A percentile compares a stretch with the other conserved stretches of the same genome.
phyloP scores from a whole-genome alignment of 805 yeast species.

The Ogataea naganishii region DNA sequence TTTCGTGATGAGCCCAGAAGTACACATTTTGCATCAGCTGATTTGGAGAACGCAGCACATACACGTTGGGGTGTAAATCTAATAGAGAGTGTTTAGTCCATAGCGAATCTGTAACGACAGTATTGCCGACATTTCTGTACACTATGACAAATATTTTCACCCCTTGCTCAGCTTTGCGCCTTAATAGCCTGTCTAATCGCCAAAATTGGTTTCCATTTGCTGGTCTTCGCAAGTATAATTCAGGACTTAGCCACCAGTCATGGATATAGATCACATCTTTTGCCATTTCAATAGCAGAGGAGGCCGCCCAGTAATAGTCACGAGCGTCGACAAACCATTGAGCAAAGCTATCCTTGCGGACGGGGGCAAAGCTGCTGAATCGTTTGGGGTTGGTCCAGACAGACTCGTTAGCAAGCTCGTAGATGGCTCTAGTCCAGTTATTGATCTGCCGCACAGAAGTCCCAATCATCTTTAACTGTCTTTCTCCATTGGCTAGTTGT shows the following conservation, averaged over 20 bases:
- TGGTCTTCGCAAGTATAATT: slow-evolving; percentile 85
- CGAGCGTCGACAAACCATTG: slow-evolving; percentile 94
- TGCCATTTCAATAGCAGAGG: slow-evolving; percentile 89
- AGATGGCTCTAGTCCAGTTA: slow-evolving; percentile 70
- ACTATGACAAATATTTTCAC: slow-evolving; percentile 88
- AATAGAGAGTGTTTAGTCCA: slow-evolving; percentile 93
- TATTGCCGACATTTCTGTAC: slow-evolving; percentile 88
- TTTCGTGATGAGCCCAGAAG: slow-evolving; percentile 99
- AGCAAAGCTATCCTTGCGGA: slow-evolving; percentile 75
- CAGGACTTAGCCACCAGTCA: slow-evolving; percentile 99
- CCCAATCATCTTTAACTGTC: slow-evolving; percentile 67
- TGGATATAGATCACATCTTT: slow-evolving; percentile 88
- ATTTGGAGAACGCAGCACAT: slow-evolving; percentile 89
- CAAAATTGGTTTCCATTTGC: slow-evolving; percentile 92
- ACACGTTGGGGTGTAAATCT: slow-evolving; percentile 77
- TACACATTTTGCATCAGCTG: slow-evolving; percentile 87
- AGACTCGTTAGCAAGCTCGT: slow-evolving; percentile 56
- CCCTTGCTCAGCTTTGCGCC: slow-evolving; percentile 88
- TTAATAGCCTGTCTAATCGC: slow-evolving; percentile 82
- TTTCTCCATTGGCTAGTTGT: slow-evolving; percentile 67
- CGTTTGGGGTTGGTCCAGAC: slow-evolving; percentile 70
- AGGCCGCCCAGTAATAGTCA: slow-evolving; percentile 94
- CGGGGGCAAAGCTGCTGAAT: slow-evolving; percentile 89
- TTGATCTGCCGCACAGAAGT: slow-evolving; percentile 55
- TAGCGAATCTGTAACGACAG: slow-evolving; percentile 87